Percentiles rank a stretch among this genome's conserved stretches.
Conservation (phyloP, 768 basidiomycete genomes). For the Pulveroboletus sp. region DNA sequence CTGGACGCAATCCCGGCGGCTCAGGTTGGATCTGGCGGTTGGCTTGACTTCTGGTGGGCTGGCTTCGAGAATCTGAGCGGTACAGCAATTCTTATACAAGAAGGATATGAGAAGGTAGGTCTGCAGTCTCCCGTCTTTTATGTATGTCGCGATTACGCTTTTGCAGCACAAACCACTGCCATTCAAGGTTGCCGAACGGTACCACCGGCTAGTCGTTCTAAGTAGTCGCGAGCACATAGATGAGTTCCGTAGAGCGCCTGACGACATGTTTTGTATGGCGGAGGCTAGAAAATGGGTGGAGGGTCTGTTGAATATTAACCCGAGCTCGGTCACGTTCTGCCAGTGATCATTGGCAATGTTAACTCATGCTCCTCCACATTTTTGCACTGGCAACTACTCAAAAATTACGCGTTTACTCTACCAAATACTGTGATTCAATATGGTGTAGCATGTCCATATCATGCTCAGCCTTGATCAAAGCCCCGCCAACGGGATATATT, state of each 20-base stretch:
- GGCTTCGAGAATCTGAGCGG: constrained; percentile 13
- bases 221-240: constrained; percentile 31
- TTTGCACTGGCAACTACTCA: too few species aligned
- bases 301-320: too few species aligned
- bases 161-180: constrained; percentile 23
- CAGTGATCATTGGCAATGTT: constrained; percentile 15
- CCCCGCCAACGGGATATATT: too few species aligned
- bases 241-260: constrained; percentile 39
- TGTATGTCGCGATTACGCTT: neutral
- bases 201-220: constrained; percentile 39
- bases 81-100: constrained; percentile 20
- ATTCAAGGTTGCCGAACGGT: constrained; percentile 27
- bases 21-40: constrained; percentile 23
- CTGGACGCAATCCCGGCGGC: constrained; percentile 28
- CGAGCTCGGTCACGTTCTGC: too few species aligned
- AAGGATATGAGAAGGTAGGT: constrained; percentile 33
- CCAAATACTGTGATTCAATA: too few species aligned
- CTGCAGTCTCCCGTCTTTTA: neutral
- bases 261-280: constrained; percentile 34
- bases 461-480: too few species aligned
- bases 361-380: too few species aligned
- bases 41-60: constrained; percentile 27
- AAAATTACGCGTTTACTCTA: too few species aligned
- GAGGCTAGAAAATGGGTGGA: constrained; percentile 14
- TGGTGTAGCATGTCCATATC: too few species aligned